phyloP scores from a whole-genome alignment of 2,329 filamentous ascomycete genomes.

The Ophiostoma tasmaniense region DNA sequence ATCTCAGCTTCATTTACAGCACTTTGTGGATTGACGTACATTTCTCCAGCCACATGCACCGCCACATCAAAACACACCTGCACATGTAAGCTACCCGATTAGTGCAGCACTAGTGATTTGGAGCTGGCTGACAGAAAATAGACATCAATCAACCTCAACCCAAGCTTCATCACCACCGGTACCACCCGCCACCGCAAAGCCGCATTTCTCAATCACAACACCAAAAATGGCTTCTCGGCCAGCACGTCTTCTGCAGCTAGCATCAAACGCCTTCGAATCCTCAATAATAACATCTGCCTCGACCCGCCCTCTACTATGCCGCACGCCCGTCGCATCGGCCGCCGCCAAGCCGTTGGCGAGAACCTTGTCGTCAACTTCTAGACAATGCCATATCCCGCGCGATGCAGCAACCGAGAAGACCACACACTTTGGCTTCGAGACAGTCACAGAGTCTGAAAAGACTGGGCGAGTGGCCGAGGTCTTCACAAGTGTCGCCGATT shows the following conservation, averaged over 20 bases:
- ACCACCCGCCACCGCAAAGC: neutral
- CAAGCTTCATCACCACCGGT: neutral
- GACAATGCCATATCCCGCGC: neutral
- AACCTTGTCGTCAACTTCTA: neutral
- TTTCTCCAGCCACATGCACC: conserved; percentile 13
- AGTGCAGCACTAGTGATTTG: neutral
- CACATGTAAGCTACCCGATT: neutral
- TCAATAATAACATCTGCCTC: neutral
- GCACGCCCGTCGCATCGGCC: neutral
- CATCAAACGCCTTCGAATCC: neutral
- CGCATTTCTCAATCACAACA: neutral
- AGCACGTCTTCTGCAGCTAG: conserved; percentile 1
- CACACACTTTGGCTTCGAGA: conserved; percentile 89
- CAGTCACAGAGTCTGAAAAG: conserved; percentile 73
- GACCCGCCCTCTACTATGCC: neutral
- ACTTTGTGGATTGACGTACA: neutral
- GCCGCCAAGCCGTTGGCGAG: neutral
- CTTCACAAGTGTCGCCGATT: conserved; percentile 89
- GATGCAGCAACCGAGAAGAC: conserved; percentile 25
- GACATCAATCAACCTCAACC: neutral
- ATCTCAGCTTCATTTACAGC: neutral
- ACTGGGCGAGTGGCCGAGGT: conserved; percentile 65
- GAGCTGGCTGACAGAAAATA: neutral
- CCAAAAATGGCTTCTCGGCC: conserved; percentile 8
- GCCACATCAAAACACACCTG: conserved; percentile 9